Evolutionary conservation across 1,284 basidiomycete species (phyloP).

Genomic region (Schizophyllum commune): DNA sequence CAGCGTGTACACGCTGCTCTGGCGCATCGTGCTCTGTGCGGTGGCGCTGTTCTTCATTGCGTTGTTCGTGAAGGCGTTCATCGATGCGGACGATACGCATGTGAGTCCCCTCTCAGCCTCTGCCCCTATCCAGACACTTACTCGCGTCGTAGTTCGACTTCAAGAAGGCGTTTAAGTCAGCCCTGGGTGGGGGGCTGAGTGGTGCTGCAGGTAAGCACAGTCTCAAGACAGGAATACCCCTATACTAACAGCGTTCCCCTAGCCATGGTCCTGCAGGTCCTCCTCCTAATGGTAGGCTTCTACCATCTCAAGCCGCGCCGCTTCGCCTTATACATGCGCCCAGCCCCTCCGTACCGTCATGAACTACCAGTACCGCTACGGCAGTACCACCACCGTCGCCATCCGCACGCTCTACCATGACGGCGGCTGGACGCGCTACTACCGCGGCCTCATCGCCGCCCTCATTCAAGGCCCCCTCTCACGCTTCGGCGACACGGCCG

Average conservation of each 20-base stretch:
- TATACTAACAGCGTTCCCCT: slow-evolving; percentile 5
- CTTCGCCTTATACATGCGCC: neutral
- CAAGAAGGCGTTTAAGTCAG: slow-evolving; percentile 63
- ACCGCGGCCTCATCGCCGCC: slow-evolving; percentile 76
- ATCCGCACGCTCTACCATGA: slow-evolving; percentile 63
- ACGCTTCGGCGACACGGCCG: slow-evolving; percentile 86
- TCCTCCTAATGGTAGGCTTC: slow-evolving; percentile 65
- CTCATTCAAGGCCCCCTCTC: slow-evolving; percentile 73
- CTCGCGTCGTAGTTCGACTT: slow-evolving; percentile 60
- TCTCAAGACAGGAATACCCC: neutral
- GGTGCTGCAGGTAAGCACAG: slow-evolving; percentile 62
- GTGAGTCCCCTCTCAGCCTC: slow-evolving; percentile 28
- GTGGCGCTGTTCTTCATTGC: neutral
- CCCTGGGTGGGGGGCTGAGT: slow-evolving; percentile 79
- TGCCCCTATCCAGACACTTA: neutral
- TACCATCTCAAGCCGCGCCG: slow-evolving; percentile 6
- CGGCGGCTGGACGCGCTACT: slow-evolving; percentile 77
- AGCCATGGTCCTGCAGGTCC: slow-evolving; percentile 87
- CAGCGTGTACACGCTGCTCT: neutral
- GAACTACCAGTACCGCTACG: slow-evolving; percentile 89
- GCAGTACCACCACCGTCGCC: slow-evolving; percentile 62
- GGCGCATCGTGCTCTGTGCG: neutral
- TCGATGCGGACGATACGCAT: slow-evolving; percentile 59
- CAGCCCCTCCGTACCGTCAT: slow-evolving; percentile 78
- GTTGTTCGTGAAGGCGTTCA: slow-evolving; percentile 60